These are phyloP conservation scores for Rhododendron griersonianum DNA, from an alignment of 148 eudicot genomes.

Conservation along the genomic window DNA sequence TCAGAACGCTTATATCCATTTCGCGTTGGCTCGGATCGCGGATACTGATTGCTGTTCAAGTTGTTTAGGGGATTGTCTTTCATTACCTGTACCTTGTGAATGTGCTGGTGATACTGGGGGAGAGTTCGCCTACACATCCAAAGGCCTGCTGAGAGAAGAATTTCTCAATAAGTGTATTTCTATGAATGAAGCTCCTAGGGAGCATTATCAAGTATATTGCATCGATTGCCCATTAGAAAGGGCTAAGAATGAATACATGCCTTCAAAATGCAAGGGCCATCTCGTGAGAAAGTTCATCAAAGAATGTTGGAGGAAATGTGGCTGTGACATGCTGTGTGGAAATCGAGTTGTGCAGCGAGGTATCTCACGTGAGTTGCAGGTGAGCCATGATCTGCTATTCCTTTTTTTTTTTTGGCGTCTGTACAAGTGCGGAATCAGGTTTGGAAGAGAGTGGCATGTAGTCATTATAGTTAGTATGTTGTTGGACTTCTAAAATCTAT, in stretches of 20 bases:
- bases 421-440: neutral
- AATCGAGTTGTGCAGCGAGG: constrained; percentile 68
- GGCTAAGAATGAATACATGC: constrained; percentile 35
- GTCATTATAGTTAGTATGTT: neutral
- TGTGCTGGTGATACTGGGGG: constrained; percentile 66
- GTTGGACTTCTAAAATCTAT: neutral
- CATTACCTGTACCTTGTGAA: constrained; percentile 39
- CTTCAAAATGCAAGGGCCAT: constrained; percentile 60
- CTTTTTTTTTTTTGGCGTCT: neutral
- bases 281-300: constrained; percentile 50
- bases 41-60: constrained; percentile 52
- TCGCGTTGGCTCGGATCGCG: constrained; percentile 58
- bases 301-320: constrained; percentile 81
- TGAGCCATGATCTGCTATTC: constrained; percentile 9
- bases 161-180: constrained; percentile 36
- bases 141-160: constrained; percentile 50
- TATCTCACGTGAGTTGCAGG: constrained; percentile 55
- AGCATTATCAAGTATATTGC: constrained; percentile 35
- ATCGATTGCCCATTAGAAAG: constrained; percentile 59
- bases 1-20: constrained; percentile 51
- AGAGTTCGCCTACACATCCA: constrained; percentile 60
- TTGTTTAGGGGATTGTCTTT: constrained; percentile 52
- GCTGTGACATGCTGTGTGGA: constrained; percentile 59
- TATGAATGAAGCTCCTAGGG: constrained; percentile 30
- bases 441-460: neutral